Percentiles rank a stretch among this genome's conserved stretches.
phyloP scores from a whole-genome alignment of 2,329 filamentous ascomycete genomes.

The Pseudodiploospora longispora region DNA sequence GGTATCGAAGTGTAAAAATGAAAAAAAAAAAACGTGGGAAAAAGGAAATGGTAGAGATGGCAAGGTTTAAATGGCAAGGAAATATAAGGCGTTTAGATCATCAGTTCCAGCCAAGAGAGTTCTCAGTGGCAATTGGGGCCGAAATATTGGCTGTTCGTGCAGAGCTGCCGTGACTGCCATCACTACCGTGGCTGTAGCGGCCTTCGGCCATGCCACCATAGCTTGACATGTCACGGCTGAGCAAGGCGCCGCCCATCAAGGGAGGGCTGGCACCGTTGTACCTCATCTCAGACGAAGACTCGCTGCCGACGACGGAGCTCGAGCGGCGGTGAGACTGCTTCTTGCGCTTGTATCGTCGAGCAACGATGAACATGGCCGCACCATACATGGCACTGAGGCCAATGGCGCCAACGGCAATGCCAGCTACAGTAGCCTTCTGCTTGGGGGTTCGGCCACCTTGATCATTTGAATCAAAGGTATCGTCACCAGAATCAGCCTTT shows the following conservation, averaged over 20 bases:
- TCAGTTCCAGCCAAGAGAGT: conserved; percentile 91
- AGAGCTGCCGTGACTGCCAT: conserved; percentile 46
- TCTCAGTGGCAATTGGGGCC: conserved; percentile 84
- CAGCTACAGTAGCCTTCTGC: conserved; percentile 54
- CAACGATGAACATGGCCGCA: conserved; percentile 88
- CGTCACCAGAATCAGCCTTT: conserved; percentile 16
- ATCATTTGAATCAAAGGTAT: conserved; percentile 34
- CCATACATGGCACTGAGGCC: conserved; percentile 79
- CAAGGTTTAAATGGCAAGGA: not conserved
- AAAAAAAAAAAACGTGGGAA: conserved; percentile 13
- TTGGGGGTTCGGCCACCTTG: conserved; percentile 47
- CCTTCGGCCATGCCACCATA: conserved; percentile 44
- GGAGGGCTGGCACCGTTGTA: conserved; percentile 46
- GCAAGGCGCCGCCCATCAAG: conserved; percentile 62
- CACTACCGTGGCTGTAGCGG: conserved; percentile 58
- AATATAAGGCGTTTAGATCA: conserved; percentile 6
- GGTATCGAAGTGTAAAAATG: conserved; percentile 23
- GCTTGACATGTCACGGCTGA: conserved; percentile 47
- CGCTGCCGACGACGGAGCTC: conserved; percentile 57
- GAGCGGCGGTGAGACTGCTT: conserved; percentile 68
- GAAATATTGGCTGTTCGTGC: conserved; percentile 63
- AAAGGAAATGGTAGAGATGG: conserved; percentile 11
- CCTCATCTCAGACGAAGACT: conserved; percentile 43
- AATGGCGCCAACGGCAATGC: conserved; percentile 69
- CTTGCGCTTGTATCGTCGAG: conserved; percentile 83